Percentiles rank a stretch among this genome's conserved stretches.
phyloP scores from a whole-genome alignment of 1,284 basidiomycete species.

The Mrakiaceae sp. region DNA sequence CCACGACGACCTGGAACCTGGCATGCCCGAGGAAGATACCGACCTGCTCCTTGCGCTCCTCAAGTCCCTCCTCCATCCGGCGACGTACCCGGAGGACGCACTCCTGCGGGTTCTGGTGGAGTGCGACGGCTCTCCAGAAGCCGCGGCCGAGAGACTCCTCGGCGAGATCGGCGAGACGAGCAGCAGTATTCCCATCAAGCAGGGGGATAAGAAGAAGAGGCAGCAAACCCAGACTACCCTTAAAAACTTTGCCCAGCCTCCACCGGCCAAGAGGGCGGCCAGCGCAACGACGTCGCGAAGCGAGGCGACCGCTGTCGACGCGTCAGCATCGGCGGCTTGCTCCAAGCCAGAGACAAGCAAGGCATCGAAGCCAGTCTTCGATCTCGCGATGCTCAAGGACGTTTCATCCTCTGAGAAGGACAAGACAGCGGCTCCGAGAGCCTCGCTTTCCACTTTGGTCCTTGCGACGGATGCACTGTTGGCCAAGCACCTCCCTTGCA shows the following conservation, averaged over 20 bases:
- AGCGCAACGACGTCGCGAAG: neutral
- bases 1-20: neutral
- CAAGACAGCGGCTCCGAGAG: too few species aligned
- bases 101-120: conserved; percentile 4
- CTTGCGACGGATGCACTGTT: conserved; percentile 41
- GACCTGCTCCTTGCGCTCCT: conserved; percentile 5
- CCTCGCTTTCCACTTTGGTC: conserved; percentile 24
- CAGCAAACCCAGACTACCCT: neutral
- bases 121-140: neutral
- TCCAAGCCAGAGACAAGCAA: neutral
- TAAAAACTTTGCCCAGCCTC: neutral
- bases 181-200: neutral
- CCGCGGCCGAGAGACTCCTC: conserved; percentile 2
- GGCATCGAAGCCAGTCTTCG: neutral
- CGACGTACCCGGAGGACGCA: neutral
- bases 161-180: neutral
- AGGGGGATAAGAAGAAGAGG: neutral
- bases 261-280: neutral
- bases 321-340: neutral
- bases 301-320: neutral
- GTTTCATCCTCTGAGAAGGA: neutral
- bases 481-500: conserved; percentile 37
- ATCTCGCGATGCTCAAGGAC: neutral
- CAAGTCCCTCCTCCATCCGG: neutral
- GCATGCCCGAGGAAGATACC: neutral